Evolutionary conservation across 768 basidiomycete species (phyloP), one percentile per base, ranked within the genome.

Genomic region (Leccinum broughii): DNA sequence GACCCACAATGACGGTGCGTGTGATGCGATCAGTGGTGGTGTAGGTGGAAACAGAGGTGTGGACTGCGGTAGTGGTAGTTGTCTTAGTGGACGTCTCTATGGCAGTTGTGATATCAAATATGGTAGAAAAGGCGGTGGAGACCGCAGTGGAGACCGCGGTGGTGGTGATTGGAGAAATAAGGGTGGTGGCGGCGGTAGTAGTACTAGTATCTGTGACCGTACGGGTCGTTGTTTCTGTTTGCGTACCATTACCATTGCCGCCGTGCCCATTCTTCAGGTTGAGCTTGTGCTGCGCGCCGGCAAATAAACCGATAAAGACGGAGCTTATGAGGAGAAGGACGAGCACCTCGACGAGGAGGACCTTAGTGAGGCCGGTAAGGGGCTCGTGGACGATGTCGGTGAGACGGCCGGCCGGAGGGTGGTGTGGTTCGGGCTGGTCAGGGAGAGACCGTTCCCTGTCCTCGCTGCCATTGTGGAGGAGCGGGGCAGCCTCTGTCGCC

Each of bases 231-330:
- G 76, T 75, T 58, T 65, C 56, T 54, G 76, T 76, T 46, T 70
- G 68, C 68, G 75, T 72, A 68, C 69, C 68, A 68, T 74, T 72
- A 73, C 72, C 69, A 39, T 54, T 66, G 60, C 66, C 62, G 32
- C 60, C 66, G 59, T 70, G 75, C 30, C 75, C 78, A 13, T 80
- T 75, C 50, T 77, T 78, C n/a, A 80, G 67, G 61, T 84, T 83
- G 55, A 94, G 80, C 62, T 85, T 87, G 69, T 91, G 89, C 71
- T 93, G 86, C 1, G 89, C 88, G 10, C 97, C 97, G 34, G 93
- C 89, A 73, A 95, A 98, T 5, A 99, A 79, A 10, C 96, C 96
- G 62, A 95, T 88, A 74, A 96, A 95, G n/a, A 92, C 81, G 7
- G 92, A 90, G 64, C 85, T 87, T 52, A 93, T 80, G 51, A 98